Percentiles rank a stretch among this genome's conserved stretches.
phyloP scores from a whole-genome alignment of 768 basidiomycete genomes.

The Mycena albidolilacea region DNA sequence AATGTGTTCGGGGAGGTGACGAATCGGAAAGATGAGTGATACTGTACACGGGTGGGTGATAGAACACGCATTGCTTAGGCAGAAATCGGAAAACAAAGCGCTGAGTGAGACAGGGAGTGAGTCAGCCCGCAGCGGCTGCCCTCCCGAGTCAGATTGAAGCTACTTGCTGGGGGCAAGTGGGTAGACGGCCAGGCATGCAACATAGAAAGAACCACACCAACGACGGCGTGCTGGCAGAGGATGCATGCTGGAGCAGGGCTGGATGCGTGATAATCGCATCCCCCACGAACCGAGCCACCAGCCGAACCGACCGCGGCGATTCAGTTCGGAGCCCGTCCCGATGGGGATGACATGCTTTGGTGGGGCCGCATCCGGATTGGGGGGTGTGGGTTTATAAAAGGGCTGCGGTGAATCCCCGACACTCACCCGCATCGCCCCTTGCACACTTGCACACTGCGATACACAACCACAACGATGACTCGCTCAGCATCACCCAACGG shows the following conservation, averaged over 20 bases:
- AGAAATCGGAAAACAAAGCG: no score
- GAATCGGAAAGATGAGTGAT: not conserved
- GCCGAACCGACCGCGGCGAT: not conserved
- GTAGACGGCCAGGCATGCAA: not conserved
- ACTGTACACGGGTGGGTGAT: no score
- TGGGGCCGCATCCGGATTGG: not conserved
- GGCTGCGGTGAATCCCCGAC: conserved; percentile 1
- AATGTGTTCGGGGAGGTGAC: not conserved
- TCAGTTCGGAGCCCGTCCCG: not conserved
- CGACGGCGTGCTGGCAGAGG: not conserved
- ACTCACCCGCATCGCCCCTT: not conserved
- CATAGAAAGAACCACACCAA: not conserved
- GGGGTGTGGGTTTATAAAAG: not conserved
- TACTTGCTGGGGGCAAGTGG: not conserved
- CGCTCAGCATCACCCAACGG: conserved; percentile 32
- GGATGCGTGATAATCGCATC: not conserved
- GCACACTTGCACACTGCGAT: not conserved
- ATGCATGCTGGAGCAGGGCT: not conserved
- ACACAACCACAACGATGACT: conserved; percentile 10
- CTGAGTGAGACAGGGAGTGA: no score
- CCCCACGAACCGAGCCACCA: not conserved
- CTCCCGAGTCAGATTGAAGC: no score
- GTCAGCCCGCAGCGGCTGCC: no score
- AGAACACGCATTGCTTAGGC: no score
- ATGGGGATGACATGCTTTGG: not conserved